A percentile compares a stretch with the other conserved stretches of the same genome.
Conservation (phyloP, 169 alveolate genomes). For the Cryptosporidium bovis region DNA sequence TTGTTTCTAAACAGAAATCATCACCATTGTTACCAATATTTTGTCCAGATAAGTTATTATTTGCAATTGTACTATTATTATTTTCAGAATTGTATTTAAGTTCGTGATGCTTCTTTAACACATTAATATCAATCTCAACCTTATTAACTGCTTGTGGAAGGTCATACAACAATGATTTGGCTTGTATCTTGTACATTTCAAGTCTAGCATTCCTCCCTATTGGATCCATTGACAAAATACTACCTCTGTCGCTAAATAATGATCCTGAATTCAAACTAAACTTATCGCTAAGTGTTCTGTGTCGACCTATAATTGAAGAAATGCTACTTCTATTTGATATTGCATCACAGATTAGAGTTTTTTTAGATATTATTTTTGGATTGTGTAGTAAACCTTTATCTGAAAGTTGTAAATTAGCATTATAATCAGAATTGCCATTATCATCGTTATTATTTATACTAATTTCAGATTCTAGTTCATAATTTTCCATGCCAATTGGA, state of each 20-base stretch:
- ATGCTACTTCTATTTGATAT: slow-evolving; percentile 24
- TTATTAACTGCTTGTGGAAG: slow-evolving; percentile 59
- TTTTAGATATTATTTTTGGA: neutral
- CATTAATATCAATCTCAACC: slow-evolving; percentile 20
- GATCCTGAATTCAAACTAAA: slow-evolving; percentile 57
- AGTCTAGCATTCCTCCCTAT: slow-evolving; percentile 70
- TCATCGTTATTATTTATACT: neutral
- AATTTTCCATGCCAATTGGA: slow-evolving; percentile 36
- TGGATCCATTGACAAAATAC: slow-evolving; percentile 67
- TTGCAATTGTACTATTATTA: neutral
- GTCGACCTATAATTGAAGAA: slow-evolving; percentile 19
- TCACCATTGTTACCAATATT: neutral
- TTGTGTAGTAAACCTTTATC: neutral
- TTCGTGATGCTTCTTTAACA: neutral
- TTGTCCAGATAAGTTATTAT: neutral
- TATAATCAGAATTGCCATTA: neutral
- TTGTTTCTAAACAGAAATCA: slow-evolving; percentile 26
- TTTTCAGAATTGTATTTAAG: neutral
- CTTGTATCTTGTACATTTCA: slow-evolving; percentile 73
- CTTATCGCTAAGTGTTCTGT: slow-evolving; percentile 44
- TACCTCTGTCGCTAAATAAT: slow-evolving; percentile 38
- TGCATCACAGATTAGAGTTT: neutral
- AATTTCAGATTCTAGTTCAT: neutral
- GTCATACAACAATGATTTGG: slow-evolving; percentile 51
- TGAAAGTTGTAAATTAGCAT: neutral